These are phyloP conservation scores for Encephalitozoon romaleae DNA, from an alignment of 371 early-diverging fungal genomes.

Conservation along the genomic window DNA sequence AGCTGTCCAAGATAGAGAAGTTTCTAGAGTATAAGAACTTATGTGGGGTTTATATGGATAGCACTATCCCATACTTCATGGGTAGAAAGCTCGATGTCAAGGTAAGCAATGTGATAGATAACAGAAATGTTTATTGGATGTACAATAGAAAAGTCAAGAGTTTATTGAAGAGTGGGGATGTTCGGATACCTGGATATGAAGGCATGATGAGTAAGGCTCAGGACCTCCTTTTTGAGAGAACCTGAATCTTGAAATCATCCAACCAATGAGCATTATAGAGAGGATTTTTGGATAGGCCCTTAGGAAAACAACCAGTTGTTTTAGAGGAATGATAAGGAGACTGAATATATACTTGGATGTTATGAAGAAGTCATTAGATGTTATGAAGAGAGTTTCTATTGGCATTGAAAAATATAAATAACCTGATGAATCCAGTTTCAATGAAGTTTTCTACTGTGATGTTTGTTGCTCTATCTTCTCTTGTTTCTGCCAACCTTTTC, in stretches of 20 bases:
- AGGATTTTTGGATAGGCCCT: not conserved
- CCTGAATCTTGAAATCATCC: not conserved
- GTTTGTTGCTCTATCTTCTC: not conserved
- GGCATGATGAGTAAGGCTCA: not conserved
- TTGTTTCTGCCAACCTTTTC: not conserved
- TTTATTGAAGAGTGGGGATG: not conserved
- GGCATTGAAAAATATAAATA: not conserved
- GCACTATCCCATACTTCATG: not conserved
- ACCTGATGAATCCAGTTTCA: not conserved
- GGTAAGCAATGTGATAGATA: slow-evolving; percentile 6
- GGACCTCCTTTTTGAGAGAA: not conserved
- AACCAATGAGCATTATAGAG: not conserved
- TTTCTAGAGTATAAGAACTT: not conserved
- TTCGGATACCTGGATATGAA: not conserved
- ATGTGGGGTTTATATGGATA: not conserved
- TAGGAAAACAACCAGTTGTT: not conserved
- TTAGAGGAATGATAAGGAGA: not conserved
- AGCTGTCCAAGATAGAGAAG: slow-evolving; percentile 7
- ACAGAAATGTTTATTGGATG: slow-evolving; percentile 9
- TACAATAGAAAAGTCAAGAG: not conserved
- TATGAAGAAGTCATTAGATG: not conserved
- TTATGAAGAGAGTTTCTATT: not conserved
- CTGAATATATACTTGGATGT: not conserved
- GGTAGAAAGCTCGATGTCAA: not conserved
- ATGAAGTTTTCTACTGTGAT: not conserved